phyloP scores from a whole-genome alignment of 2,329 filamentous ascomycete genomes.

The Calonectria pseudoreteaudii region DNA sequence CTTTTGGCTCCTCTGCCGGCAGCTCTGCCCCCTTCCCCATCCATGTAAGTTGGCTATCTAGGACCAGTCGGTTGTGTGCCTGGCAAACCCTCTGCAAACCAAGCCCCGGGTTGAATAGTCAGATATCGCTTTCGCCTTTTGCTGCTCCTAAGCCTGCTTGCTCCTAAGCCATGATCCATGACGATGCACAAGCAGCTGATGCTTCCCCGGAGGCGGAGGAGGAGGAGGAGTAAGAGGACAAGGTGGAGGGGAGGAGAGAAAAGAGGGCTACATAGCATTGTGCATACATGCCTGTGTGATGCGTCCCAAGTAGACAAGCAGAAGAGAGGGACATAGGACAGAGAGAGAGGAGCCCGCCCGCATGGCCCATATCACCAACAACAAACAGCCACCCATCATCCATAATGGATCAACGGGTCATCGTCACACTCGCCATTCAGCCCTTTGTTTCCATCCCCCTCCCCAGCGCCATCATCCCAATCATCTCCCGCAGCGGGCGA shows the following conservation, averaged over 20 bases:
- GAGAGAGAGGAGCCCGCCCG: too few relatives aligned
- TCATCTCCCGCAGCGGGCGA: not conserved
- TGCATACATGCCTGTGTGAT: not conserved
- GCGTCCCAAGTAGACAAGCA: not conserved
- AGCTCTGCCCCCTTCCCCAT: not conserved
- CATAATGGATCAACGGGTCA: not conserved
- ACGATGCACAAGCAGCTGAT: not conserved
- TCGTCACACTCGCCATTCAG: constrained; percentile 8
- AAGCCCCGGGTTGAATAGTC: not conserved
- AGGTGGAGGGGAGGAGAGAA: not conserved
- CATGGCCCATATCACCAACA: not conserved
- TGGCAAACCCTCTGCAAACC: not conserved
- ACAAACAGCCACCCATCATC: not conserved
- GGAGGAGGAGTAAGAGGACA: too few relatives aligned
- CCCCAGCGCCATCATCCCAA: not conserved
- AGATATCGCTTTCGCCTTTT: not conserved
- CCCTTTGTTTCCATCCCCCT: not conserved
- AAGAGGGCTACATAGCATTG: too few relatives aligned
- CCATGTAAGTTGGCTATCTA: constrained; percentile 1
- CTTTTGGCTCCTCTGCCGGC: constrained; percentile 15
- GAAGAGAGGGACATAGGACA: too few relatives aligned
- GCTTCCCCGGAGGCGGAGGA: not conserved
- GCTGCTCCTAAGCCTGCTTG: too few relatives aligned
- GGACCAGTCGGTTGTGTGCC: constrained; percentile 14
- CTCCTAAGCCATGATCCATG: not conserved